phyloP scores from a whole-genome alignment of 177 flowering plant genomes.

The Vitis hybrid region DNA sequence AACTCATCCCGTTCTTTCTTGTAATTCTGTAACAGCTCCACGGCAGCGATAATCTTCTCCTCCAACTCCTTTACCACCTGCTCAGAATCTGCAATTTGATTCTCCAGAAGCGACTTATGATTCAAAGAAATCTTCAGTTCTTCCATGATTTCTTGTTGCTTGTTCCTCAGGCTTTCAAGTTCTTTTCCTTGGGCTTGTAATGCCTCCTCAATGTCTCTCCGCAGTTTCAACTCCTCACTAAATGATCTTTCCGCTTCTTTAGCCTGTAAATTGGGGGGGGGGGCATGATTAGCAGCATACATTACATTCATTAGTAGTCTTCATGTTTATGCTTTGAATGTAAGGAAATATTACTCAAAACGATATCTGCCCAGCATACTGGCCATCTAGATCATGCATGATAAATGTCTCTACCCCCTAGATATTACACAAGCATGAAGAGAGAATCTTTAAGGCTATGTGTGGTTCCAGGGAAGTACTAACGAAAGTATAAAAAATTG shows the following conservation, averaged over 20 bases:
- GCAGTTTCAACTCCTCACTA: conserved; percentile 40
- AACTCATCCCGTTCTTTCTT: conserved; percentile 55
- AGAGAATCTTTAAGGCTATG: too few relatives aligned
- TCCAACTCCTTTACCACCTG: conserved; percentile 36
- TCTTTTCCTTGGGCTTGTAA: conserved; percentile 33
- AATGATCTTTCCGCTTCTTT: conserved; percentile 53
- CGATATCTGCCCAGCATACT: too few relatives aligned
- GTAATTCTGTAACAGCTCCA: conserved; percentile 42
- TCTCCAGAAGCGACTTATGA: conserved; percentile 42
- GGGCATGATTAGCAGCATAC: too few relatives aligned
- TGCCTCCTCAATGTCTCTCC: conserved; percentile 45
- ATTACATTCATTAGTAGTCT: too few relatives aligned
- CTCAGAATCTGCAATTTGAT: conserved; percentile 37
- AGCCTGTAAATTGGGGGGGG: conserved; percentile 40
- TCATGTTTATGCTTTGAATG: too few relatives aligned
- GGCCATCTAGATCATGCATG: too few relatives aligned
- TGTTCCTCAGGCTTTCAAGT: conserved; percentile 29
- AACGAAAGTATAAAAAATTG: too few relatives aligned
- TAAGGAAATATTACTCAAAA: too few relatives aligned
- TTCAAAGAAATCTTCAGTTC: conserved; percentile 34
- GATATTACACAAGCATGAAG: background rate
- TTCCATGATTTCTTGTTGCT: conserved; percentile 30
- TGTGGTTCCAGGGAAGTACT: too few relatives aligned
- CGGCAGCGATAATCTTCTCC: conserved; percentile 54
- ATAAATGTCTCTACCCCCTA: background rate